These are phyloP conservation scores for Furcasterigmium sp. DNA, from an alignment of 2,329 filamentous ascomycete species.

Conservation along the genomic window DNA sequence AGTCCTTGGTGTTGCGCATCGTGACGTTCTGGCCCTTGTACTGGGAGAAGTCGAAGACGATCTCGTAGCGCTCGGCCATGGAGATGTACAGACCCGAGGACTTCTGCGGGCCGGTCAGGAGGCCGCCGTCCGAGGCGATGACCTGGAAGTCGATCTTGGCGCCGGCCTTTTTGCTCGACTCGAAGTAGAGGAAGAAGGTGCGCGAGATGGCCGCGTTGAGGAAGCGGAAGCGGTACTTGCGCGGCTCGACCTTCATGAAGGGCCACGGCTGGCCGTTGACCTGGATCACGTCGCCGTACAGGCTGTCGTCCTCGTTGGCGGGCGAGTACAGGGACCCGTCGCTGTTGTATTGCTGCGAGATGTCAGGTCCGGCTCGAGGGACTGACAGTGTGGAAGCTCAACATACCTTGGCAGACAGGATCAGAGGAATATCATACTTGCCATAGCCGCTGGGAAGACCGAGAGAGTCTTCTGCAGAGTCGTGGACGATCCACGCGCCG, in stretches of 20 bases:
- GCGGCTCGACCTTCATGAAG: conserved; percentile 43
- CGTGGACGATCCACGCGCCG: conserved; percentile 44
- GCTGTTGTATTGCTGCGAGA: conserved; percentile 31
- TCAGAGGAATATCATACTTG: conserved; percentile 40
- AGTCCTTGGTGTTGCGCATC: conserved; percentile 32
- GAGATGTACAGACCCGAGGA: conserved; percentile 35
- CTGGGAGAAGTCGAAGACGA: conserved; percentile 42
- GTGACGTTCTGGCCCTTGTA: conserved; percentile 43
- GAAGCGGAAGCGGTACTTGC: conserved; percentile 48
- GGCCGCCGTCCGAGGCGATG: conserved; percentile 43
- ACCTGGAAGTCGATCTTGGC: conserved; percentile 34
- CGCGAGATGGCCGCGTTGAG: conserved; percentile 36
- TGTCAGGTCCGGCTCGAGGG: not conserved
- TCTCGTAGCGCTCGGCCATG: conserved; percentile 49
- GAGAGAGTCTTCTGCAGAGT: conserved; percentile 35
- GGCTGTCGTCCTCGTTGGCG: conserved; percentile 29
- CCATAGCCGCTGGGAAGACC: conserved; percentile 32
- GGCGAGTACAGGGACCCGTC: conserved; percentile 36
- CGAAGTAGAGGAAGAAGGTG: conserved; percentile 37
- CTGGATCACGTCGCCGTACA: conserved; percentile 47
- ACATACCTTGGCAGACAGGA: conserved; percentile 28
- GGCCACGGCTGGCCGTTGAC: conserved; percentile 52
- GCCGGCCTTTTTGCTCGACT: conserved; percentile 8
- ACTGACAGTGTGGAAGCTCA: not conserved
- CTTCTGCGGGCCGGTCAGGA: conserved; percentile 33